phyloP scores from a whole-genome alignment of 768 basidiomycete genomes.

The Multifurca ochricompacta region DNA sequence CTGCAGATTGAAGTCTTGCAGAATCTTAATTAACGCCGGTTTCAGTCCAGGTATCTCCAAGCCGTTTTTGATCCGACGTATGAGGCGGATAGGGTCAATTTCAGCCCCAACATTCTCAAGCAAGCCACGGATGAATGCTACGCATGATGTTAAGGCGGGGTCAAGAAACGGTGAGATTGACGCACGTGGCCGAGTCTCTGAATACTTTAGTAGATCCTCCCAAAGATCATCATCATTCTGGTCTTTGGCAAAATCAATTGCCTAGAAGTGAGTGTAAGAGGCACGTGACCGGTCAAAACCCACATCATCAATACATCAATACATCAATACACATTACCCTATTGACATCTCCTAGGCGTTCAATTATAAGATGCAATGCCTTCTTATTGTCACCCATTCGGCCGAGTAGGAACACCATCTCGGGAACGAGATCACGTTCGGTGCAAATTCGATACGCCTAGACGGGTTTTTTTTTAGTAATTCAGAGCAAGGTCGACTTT shows the following conservation, averaged over 20 bases:
- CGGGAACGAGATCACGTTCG: conserved; percentile 78
- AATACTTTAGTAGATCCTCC: conserved; percentile 93
- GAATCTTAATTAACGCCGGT: conserved; percentile 89
- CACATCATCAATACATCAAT: too few relatives aligned
- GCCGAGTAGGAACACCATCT: conserved; percentile 97
- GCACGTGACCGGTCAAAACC: not conserved
- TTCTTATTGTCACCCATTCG: conserved; percentile 98
- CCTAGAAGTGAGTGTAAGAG: not conserved
- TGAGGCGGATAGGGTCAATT: conserved; percentile 90
- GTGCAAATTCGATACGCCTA: conserved; percentile 86
- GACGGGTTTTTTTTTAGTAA: not conserved
- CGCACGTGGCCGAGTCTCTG: conserved; percentile 85
- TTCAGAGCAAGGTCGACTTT: not conserved
- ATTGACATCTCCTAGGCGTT: conserved; percentile 87
- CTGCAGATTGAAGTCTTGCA: conserved; percentile 94
- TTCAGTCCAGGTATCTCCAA: conserved; percentile 95
- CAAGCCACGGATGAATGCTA: conserved; percentile 90
- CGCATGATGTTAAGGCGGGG: conserved; percentile 1
- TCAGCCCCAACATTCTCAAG: conserved; percentile 95
- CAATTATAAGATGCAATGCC: conserved; percentile 90
- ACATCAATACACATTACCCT: too few relatives aligned
- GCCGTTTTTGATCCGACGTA: conserved; percentile 91
- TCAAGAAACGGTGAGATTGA: not conserved
- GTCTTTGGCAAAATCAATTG: conserved; percentile 97
- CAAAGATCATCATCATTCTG: conserved; percentile 95